Conservation (phyloP, 2,329 filamentous ascomycete genomes). For the Penicillium sp. region DNA sequence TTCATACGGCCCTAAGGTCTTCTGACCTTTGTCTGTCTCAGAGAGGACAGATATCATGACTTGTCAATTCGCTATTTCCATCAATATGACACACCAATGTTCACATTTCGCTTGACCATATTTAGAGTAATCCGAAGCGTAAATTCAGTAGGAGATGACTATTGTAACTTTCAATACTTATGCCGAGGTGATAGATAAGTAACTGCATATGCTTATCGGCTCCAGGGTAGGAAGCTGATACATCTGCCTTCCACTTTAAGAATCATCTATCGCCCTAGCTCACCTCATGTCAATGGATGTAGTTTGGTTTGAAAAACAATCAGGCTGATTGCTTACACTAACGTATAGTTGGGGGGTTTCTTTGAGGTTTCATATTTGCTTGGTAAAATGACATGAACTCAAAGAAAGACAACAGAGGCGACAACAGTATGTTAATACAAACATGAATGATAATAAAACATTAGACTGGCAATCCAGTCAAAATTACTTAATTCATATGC, state of each 20-base stretch:
- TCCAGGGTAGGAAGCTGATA: not conserved
- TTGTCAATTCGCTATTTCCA: not conserved
- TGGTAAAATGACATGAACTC: not conserved
- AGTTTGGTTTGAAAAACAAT: not conserved
- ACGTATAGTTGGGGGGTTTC: not conserved
- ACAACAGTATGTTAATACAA: not conserved
- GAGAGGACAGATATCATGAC: not conserved
- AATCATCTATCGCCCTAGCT: not conserved
- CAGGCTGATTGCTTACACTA: not conserved
- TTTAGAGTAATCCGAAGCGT: not conserved
- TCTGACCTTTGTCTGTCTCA: not conserved
- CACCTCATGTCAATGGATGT: not conserved
- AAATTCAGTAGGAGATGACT: not conserved
- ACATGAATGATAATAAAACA: not conserved
- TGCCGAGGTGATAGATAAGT: not conserved
- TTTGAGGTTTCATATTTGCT: not conserved
- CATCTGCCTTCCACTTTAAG: not conserved
- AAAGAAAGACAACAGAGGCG: not conserved
- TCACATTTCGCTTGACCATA: not conserved
- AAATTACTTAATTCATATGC: slow-evolving; percentile 6
- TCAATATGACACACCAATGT: not conserved
- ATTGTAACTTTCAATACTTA: too few species aligned
- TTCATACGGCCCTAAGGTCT: not conserved
- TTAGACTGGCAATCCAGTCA: not conserved
- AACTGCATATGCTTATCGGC: not conserved